Conservation (phyloP, 192 early-diverging fungal genomes). For the Oehlia diaphana region DNA sequence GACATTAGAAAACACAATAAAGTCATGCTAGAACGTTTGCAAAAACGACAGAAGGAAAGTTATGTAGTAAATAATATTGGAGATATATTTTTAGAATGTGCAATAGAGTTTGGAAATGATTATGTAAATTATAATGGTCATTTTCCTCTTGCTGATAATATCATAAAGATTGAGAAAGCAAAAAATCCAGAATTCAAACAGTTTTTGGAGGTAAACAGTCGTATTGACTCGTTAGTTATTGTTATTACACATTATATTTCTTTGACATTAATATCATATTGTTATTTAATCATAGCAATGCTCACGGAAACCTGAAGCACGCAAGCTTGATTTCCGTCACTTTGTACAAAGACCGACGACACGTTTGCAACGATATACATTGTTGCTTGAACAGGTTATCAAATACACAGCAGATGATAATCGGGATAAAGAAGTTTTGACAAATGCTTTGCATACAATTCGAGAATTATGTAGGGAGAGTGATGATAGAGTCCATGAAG, state of each 20-base stretch:
- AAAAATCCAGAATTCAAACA: constrained; percentile 64
- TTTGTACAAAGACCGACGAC: constrained; percentile 62
- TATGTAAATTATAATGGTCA: constrained; percentile 83
- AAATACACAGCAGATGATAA: constrained; percentile 67
- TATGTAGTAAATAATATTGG: constrained; percentile 79
- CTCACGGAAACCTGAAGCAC: constrained; percentile 33
- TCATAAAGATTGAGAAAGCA: constrained; percentile 67
- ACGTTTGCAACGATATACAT: constrained; percentile 71
- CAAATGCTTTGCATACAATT: constrained; percentile 54
- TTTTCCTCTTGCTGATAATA: constrained; percentile 72
- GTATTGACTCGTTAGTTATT: background rate
- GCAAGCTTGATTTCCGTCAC: constrained; percentile 38
- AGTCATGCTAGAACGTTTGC: constrained; percentile 54
- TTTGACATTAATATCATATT: background rate
- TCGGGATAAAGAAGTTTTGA: constrained; percentile 64
- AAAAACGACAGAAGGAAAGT: constrained; percentile 61
- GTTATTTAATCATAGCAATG: constrained; percentile 29
- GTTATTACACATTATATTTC: too few relatives aligned
- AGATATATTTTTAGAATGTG: constrained; percentile 71
- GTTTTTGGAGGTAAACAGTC: constrained; percentile 65
- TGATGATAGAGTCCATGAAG: constrained; percentile 68
- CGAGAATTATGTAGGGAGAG: constrained; percentile 61
- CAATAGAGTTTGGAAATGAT: constrained; percentile 58
- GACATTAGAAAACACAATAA: constrained; percentile 60
- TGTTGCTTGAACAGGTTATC: constrained; percentile 70